Conservation (phyloP, 345 rosid species). For the Aquilaria yunnanensis region DNA sequence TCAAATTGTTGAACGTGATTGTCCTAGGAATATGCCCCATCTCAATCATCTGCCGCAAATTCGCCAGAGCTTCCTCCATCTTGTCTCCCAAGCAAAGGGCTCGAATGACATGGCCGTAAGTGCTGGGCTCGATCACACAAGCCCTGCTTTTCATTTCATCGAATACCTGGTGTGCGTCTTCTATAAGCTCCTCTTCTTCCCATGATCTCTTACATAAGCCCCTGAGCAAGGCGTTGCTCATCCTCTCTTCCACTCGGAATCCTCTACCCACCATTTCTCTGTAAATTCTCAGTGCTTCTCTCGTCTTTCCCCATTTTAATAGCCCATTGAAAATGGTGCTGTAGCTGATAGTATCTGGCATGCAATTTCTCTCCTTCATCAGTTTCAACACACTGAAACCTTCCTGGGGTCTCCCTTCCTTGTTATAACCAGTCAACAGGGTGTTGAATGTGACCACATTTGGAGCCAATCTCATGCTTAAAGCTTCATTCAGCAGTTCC, state of each 20-base stretch:
- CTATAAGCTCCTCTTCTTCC: slow-evolving; percentile 26
- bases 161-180: slow-evolving; percentile 39
- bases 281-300: slow-evolving; percentile 29
- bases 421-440: slow-evolving; percentile 48
- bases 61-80: slow-evolving; percentile 30
- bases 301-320: slow-evolving; percentile 40
- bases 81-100: slow-evolving; percentile 29
- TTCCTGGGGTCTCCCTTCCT: slow-evolving; percentile 44
- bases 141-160: slow-evolving; percentile 28
- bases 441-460: slow-evolving; percentile 49
- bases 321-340: slow-evolving; percentile 47
- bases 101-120: slow-evolving; percentile 26
- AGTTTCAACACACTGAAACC: slow-evolving; percentile 42
- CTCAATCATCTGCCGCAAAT: slow-evolving; percentile 24
- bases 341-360: slow-evolving; percentile 44
- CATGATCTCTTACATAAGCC: slow-evolving; percentile 33
- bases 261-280: slow-evolving; percentile 41
- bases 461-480: slow-evolving; percentile 36
- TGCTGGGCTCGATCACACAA: slow-evolving; percentile 13
- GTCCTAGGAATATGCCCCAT: slow-evolving; percentile 32
- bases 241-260: slow-evolving; percentile 32
- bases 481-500: slow-evolving; percentile 53
- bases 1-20: slow-evolving; percentile 27
- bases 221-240: slow-evolving; percentile 36
- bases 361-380: slow-evolving; percentile 46